A percentile compares a stretch with the other conserved stretches of the same genome.
Conservation (phyloP, 2,329 filamentous ascomycete genomes). For the Cladophialophora psammophila region DNA sequence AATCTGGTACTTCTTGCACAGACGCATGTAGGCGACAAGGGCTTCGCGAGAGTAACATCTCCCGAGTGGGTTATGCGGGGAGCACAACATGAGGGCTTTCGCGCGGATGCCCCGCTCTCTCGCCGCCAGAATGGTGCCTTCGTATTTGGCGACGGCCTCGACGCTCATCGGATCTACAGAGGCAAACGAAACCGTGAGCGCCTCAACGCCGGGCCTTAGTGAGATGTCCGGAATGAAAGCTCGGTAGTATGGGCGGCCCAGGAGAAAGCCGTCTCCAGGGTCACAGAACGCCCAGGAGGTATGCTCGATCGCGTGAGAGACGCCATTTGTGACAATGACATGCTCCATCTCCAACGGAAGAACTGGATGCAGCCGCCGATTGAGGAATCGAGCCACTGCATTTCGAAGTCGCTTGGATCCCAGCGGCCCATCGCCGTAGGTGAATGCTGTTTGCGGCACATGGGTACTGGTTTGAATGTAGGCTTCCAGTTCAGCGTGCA, state of each 20-base stretch:
- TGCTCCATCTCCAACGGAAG: conserved; percentile 42
- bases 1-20: conserved; percentile 60
- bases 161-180: conserved; percentile 54
- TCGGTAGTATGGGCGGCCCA: conserved; percentile 54
- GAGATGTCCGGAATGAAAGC: conserved; percentile 58
- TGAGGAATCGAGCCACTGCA: conserved; percentile 47
- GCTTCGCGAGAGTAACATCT: conserved; percentile 54
- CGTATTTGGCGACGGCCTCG: conserved; percentile 55
- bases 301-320: conserved; percentile 48
- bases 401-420: conserved; percentile 42
- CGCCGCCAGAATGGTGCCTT: conserved; percentile 51
- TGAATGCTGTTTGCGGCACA: conserved; percentile 42
- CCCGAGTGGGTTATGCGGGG: conserved; percentile 62
- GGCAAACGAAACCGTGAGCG: conserved; percentile 56
- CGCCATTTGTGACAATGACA: conserved; percentile 47
- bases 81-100: conserved; percentile 59
- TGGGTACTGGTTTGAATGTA: conserved; percentile 53
- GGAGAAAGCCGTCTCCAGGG: conserved; percentile 47
- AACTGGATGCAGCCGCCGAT: conserved; percentile 43
- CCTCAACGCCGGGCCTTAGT: conserved; percentile 51
- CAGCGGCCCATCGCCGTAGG: conserved; percentile 49
- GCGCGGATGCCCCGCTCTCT: conserved; percentile 50
- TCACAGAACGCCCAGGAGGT: conserved; percentile 46
- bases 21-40: conserved; percentile 53
- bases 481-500: conserved; percentile 56